Conservation (phyloP, 306 rosid genomes). For the Mimosa pudica region DNA sequence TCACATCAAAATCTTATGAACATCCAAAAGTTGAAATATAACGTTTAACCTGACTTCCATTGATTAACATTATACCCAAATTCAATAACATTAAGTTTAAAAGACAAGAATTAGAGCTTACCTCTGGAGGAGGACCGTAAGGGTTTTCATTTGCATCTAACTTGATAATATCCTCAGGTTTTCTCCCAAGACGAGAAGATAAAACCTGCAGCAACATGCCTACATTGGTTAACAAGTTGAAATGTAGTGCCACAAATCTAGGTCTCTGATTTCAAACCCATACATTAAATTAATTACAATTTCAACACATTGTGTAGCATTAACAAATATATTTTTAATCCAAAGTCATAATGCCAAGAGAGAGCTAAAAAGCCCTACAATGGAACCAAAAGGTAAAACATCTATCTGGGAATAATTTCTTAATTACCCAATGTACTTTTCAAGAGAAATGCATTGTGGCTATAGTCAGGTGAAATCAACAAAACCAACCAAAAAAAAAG, state of each 20-base stretch:
- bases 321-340: not conserved
- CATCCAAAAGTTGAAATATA: not conserved
- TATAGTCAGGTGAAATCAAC: not conserved
- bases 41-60: not conserved
- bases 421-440: not conserved
- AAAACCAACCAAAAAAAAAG: not conserved
- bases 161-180: conserved; percentile 94
- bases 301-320: not conserved
- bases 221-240: conserved; percentile 13
- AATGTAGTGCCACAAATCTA: not conserved
- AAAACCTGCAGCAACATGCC: conserved; percentile 60
- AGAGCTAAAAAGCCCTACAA: not conserved
- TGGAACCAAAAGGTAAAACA: conserved; percentile 20
- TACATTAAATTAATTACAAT: conserved; percentile 18
- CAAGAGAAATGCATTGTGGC: not conserved
- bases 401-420: not conserved
- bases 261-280: not conserved
- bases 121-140: conserved; percentile 99
- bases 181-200: conserved; percentile 83
- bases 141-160: conserved; percentile 98
- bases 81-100: not conserved
- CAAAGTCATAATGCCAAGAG: conserved; percentile 17
- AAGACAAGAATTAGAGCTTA: conserved; percentile 30
- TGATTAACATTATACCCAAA: conserved; percentile 16
- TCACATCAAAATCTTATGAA: not conserved